Base-by-base conservation (phyloP, 352 stramenopile species). In the Globisporangium cylindrosporum region DNA sequence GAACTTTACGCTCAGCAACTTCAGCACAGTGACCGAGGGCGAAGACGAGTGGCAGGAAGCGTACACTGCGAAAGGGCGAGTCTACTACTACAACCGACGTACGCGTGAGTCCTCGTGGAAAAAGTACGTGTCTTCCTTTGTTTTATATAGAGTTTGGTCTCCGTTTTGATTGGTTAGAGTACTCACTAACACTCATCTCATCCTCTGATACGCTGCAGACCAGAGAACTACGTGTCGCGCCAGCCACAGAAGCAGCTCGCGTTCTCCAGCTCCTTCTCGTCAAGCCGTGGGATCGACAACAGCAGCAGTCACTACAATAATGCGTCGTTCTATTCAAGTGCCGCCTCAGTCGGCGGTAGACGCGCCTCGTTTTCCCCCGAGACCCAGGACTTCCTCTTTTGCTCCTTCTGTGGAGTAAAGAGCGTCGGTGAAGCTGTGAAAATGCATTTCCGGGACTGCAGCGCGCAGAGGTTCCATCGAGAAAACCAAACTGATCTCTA, bases 21-120 rank as follows among this genome's bases (percentile, higher is more conserved):
- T 68, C 5, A 68, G 66, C 36, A 62, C 51, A 10, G 46, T 62
- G 9, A 58, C 69, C 3, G 56, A 70, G 5, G 59, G 48, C 12
- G 59, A 71, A 8, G 78, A 88, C 64, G 86, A 94, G 59, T 95
- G 88, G 88, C 81, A 91, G 48, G 83, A 94, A 66, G 88, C 88
- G 6, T 95, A 88, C 66, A 95, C 88, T 1, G 88, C 83, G 1
- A 92, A 94, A 71, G 88, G 88, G 1, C 80, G 86, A n/a, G 87
- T 93, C 0, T 95, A 95, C 71, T 95, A 94, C 77, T 95, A 95
- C 80, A 95, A 95, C 53, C 83, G 86, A 24, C 81, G 84, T 48
- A 94, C 88, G 2, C 81, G 88, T 54, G 88, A 95, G 71, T 94
- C 88, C 9, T 93, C 86, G 9, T 95, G 88, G 88, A 93, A 81